Base-by-base conservation (phyloP, 2,329 filamentous ascomycete species). In the Fusarium veterinarium region DNA sequence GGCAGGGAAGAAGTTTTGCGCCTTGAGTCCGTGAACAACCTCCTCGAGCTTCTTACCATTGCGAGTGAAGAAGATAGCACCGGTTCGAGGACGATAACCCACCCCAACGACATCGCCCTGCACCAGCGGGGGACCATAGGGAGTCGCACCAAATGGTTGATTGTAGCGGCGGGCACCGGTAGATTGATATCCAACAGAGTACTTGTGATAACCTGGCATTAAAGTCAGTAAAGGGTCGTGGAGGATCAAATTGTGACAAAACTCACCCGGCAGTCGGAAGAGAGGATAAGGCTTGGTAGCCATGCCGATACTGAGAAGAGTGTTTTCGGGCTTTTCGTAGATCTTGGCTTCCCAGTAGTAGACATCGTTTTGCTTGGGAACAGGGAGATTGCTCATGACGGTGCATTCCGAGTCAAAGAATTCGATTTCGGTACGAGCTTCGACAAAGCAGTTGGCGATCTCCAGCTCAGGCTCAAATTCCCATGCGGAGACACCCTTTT, bases 291-390 rank as follows among this genome's bases (percentile, higher is more conserved):
- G 96, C 80, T 99, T 99, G 25, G 96, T 99, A 49, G 93, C 93
- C 87, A 99, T 93, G 75, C 96, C 96, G 76, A 99, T 95, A 79
- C 93, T 95, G 70, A 99, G 88, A 74, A 94, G 85, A 1, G 94
- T 97, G 66, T 86, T 90, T 72, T 98, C 96, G 8, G 96, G 95
- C 84, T 98, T 98, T 71, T 99, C 96, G 83, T 97, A 99, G 59
- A 99, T 92, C 86, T 99, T 99, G 62, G 95, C 93, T 82, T 99
- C 96, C 96, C 96, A 99, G 83, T 99, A 99, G 82, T 99, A 99
- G 16, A 98, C 95, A 79, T 99, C 96, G 79, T 99, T 99, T 80
- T 99, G 96, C 80, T 99, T 99, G 19, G 96, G 96, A 12, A 99
- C 94, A 1, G 96, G 96, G 44, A 99, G 84, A 78, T 99, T 99